Evolutionary conservation across 495 filamentous ascomycete species (phyloP), one percentile per base, ranked within the genome.

Genomic region (Penicillium robsamsonii): DNA sequence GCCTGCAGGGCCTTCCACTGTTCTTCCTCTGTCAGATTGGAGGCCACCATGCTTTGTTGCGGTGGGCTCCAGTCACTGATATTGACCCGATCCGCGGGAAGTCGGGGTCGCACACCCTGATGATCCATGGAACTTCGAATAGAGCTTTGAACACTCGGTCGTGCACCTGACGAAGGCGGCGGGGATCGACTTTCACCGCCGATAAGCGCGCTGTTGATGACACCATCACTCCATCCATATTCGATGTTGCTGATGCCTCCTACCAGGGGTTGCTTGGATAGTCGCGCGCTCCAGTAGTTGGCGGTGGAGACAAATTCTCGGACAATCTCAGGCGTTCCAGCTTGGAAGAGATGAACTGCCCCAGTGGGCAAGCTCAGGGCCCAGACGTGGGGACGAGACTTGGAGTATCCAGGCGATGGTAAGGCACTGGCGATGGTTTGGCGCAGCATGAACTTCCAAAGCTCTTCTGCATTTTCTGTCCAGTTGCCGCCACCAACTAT

Each of bases 31-130:
- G 81, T 73, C 25, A 92, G 72, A 27, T 82, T 84, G 61, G 87
- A 90, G 8, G 91, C 87, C 49, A 91, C 85, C 82, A 97, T 87
- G 62, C 87, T 93, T 67, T 95, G 92, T 50, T 84, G 80, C 8
- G 95, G 94, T n/a, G 92, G 91, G n/a, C 82, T 77, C 94, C 94
- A 98, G 59, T 97, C 93, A 10, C 85, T 85, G 62, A 98, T 90
- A 60, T 85, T 81, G 42, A 92, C 84, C 49, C 85, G 84, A 64
- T 98, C 94, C 27, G 91, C 94, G 0, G 95, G 92, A 11, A 97
- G 76, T 62, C 85, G 84, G 4, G 85, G 75, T 55, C 82, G 79
- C 27, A 82, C 68, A 15, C 81, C 76, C 38, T 88, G 85, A 44
- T 77, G 76, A 62, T 92, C 90, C 12, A 90, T 72, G 55, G 84